phyloP scores from a whole-genome alignment of 805 yeast genomes.

The Nakazawaea laoshanensis region DNA sequence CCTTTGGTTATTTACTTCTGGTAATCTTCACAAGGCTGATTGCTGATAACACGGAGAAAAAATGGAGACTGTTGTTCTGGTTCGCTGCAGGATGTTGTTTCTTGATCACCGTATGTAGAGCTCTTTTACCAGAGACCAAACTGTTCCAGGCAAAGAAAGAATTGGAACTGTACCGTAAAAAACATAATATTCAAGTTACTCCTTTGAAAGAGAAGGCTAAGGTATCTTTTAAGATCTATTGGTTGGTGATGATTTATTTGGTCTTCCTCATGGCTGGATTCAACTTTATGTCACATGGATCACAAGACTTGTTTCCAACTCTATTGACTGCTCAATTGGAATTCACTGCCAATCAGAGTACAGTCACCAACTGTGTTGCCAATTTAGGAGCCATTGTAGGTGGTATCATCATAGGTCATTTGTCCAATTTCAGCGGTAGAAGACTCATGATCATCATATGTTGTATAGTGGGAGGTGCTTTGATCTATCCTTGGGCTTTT shows the following conservation, averaged over 20 bases:
- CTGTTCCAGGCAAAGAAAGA: slow-evolving; percentile 36
- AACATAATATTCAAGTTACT: slow-evolving; percentile 21
- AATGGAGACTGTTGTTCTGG: slow-evolving; percentile 65
- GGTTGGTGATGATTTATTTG: slow-evolving; percentile 51
- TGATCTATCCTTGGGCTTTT: slow-evolving; percentile 59
- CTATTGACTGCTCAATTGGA: slow-evolving; percentile 37
- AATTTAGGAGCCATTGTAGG: slow-evolving; percentile 53
- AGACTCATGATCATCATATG: slow-evolving; percentile 43
- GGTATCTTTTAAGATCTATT: slow-evolving; percentile 33
- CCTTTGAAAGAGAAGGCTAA: slow-evolving; percentile 24
- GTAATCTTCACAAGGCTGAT: slow-evolving; percentile 60
- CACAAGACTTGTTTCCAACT: slow-evolving; percentile 58
- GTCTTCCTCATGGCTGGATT: slow-evolving; percentile 56
- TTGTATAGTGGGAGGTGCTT: slow-evolving; percentile 48
- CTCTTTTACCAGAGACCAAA: slow-evolving; percentile 41
- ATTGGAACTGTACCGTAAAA: slow-evolving; percentile 22
- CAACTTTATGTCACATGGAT: slow-evolving; percentile 54
- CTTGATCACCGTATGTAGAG: slow-evolving; percentile 32
- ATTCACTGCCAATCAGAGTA: slow-evolving; percentile 32
- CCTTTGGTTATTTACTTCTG: slow-evolving; percentile 58
- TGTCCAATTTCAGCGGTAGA: slow-evolving; percentile 48
- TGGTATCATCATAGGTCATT: slow-evolving; percentile 47
- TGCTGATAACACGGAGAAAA: slow-evolving; percentile 38
- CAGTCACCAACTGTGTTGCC: slow-evolving; percentile 50
- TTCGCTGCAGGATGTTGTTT: slow-evolving; percentile 55